Base-by-base conservation (phyloP, 2,329 filamentous ascomycete genomes). In the Aspergillus arachidicola region DNA sequence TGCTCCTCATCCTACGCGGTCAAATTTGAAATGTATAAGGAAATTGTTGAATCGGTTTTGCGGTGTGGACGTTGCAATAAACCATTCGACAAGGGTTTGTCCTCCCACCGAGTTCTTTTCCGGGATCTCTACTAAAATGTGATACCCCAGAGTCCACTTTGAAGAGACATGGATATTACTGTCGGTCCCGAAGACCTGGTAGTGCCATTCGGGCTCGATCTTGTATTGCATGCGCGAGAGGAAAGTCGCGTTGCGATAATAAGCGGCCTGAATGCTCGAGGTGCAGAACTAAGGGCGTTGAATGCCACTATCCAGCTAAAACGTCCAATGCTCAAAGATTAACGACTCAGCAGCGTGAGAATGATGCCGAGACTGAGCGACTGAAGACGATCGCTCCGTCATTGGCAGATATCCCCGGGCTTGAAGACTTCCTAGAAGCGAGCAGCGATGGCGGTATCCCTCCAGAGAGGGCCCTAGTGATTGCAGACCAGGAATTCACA, bases 111-210 rank as follows among this genome's bases (percentile, higher is more conserved):
- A 14, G 12, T 5, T 36, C 9, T 43, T 10, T 7, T 11, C 10
- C 1, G 11, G 9, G 14, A 0, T 21, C 14, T n/a, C 0, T 54
- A n/a, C 23, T 34, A 54, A 34, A 36, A 16, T 14, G 3, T 30
- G 28, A 16, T 57, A 2, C 12, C 12, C 6, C 61, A 81, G 79
- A 73, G 53, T 75, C 79, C 10, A 79, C 79, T 11, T 64, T 81
- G 62, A 81, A 80, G 67, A 77, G 80, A 70, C 79, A 82, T 72
- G 76, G 76, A 51, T 82, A 81, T 64, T 81, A 82, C 48, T 82
- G 80, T 66, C 78, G 79, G 23, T 79, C 79, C 69, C 71, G 77
- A 64, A 75, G 66, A 66, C 59, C 36, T 56, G 68, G 69, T 48
- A 64, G 21, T 51, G 64, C 64, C 23, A 61, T 55, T 54, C 71